phyloP scores from a whole-genome alignment of 1,139 yeast species.

The Candida tropicalis region DNA sequence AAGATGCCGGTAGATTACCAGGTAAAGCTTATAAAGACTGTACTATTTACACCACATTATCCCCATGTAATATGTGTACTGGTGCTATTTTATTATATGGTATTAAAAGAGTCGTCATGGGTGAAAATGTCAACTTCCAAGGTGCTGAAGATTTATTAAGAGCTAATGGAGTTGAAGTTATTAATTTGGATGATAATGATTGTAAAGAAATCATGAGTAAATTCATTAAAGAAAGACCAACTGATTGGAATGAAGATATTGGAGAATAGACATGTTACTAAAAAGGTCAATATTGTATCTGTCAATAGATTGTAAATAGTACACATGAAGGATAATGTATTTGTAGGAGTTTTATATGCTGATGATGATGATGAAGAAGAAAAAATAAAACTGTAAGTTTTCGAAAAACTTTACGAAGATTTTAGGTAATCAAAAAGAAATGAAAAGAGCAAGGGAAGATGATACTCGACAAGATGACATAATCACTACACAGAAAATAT shows the following conservation, averaged over 20 bases:
- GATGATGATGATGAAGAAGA: too few relatives aligned
- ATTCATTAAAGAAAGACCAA: conserved; percentile 77
- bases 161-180: conserved; percentile 71
- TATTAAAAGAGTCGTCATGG: conserved; percentile 79
- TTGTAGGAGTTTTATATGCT: too few relatives aligned
- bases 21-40: conserved; percentile 68
- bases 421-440: background rate
- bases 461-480: conserved; percentile 16
- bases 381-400: background rate
- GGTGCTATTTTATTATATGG: conserved; percentile 93
- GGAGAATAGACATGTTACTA: conserved; percentile 50
- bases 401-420: too few relatives aligned
- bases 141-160: conserved; percentile 78
- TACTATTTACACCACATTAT: conserved; percentile 86
- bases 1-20: conserved; percentile 83
- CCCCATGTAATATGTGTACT: conserved; percentile 94
- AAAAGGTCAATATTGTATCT: too few relatives aligned
- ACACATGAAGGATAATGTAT: too few relatives aligned
- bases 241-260: conserved; percentile 88
- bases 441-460: conserved; percentile 17
- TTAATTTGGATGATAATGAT: conserved; percentile 63
- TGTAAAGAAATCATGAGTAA: conserved; percentile 76
- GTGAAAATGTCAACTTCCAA: conserved; percentile 77
- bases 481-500: background rate
- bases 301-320: too few relatives aligned